Percentiles rank a stretch among this genome's conserved stretches.
phyloP scores from a whole-genome alignment of 495 filamentous ascomycete species.

The Penicillium herquei region DNA sequence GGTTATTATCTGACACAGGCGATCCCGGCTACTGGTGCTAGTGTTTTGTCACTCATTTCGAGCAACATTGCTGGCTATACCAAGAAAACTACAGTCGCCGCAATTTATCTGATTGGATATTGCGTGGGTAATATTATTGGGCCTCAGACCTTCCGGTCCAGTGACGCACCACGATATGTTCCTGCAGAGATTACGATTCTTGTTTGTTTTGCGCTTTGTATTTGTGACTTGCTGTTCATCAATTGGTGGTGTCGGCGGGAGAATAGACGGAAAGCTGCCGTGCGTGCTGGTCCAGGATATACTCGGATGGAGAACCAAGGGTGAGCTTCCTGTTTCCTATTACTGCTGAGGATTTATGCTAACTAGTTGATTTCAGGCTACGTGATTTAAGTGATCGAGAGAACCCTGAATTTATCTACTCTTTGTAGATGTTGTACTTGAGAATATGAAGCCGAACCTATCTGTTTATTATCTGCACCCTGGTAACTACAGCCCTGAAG shows the following conservation, averaged over 20 bases:
- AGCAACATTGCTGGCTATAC: conserved; percentile 50
- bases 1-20: conserved; percentile 47
- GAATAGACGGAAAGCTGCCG: conserved; percentile 8
- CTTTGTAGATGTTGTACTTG: too few species aligned
- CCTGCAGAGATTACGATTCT: conserved; percentile 63
- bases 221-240: conserved; percentile 33
- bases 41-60: conserved; percentile 42
- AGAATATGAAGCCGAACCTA: too few species aligned
- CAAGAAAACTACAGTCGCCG: conserved; percentile 53
- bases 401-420: too few species aligned
- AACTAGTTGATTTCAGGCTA: too few species aligned
- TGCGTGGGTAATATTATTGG: conserved; percentile 60
- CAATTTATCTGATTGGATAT: conserved; percentile 57
- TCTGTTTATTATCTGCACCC: too few species aligned
- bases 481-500: too few species aligned
- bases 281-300: conserved; percentile 12
- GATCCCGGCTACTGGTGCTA: conserved; percentile 33
- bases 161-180: conserved; percentile 46
- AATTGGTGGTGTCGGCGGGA: conserved; percentile 49
- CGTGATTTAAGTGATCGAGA: too few species aligned
- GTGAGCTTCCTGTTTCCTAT: background rate
- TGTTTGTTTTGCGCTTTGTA: conserved; percentile 37
- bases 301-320: background rate
- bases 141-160: conserved; percentile 50
- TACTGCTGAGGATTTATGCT: background rate